These are phyloP conservation scores for Mariannaea elegans DNA, from an alignment of 2,329 filamentous ascomycete genomes.

Conservation along the genomic window DNA sequence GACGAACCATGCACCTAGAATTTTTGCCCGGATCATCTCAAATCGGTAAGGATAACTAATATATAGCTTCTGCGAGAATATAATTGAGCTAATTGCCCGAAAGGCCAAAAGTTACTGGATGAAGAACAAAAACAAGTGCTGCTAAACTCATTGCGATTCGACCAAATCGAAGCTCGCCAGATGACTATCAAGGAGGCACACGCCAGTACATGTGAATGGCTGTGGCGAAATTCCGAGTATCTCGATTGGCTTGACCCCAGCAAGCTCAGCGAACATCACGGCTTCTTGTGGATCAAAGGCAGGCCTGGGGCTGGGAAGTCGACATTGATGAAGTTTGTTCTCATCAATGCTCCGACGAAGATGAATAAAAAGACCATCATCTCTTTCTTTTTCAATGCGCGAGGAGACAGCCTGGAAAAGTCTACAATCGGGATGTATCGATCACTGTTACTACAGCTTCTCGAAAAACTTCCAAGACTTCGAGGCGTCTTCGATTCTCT, in stretches of 20 bases:
- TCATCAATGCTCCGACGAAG: too few species aligned
- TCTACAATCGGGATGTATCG: conserved; percentile 59
- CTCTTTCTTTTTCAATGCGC: conserved; percentile 62
- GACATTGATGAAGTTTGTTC: conserved; percentile 54
- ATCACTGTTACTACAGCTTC: conserved; percentile 57
- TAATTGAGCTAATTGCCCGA: too few species aligned
- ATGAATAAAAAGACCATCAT: conserved; percentile 36
- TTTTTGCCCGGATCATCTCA: too few species aligned
- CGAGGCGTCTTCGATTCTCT: conserved; percentile 43
- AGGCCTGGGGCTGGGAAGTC: conserved; percentile 58
- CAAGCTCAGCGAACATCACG: neutral
- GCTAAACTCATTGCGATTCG: conserved; percentile 47
- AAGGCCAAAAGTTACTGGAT: too few species aligned
- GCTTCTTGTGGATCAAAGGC: too few species aligned
- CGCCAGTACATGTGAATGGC: conserved; percentile 29
- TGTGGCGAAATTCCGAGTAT: conserved; percentile 2
- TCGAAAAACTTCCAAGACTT: conserved; percentile 46
- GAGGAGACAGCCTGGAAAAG: conserved; percentile 55
- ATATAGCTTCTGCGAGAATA: too few species aligned
- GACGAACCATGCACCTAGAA: too few species aligned
- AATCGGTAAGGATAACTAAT: too few species aligned
- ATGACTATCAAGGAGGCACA: conserved; percentile 48
- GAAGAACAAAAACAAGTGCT: neutral
- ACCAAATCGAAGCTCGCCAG: conserved; percentile 49
- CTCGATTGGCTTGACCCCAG: conserved; percentile 3